Evolutionary conservation across 1,139 yeast species (phyloP).

Genomic region (Wickerhamiella infanticola): DNA sequence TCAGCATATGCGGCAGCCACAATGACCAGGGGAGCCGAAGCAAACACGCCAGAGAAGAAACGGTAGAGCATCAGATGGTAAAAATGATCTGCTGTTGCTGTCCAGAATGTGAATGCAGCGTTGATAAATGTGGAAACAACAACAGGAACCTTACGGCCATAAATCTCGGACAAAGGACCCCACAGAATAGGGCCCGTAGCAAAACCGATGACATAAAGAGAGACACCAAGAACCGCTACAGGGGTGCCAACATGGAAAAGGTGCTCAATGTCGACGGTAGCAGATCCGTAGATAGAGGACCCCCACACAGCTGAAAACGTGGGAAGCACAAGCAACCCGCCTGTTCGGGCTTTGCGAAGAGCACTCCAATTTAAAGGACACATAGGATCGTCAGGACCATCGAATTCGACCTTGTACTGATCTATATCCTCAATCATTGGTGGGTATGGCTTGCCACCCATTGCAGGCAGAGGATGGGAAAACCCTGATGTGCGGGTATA

Average conservation of each 20-base stretch:
- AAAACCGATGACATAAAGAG: slow-evolving; percentile 64
- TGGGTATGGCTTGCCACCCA: slow-evolving; percentile 4
- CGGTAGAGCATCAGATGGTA: slow-evolving; percentile 61
- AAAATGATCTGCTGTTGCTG: slow-evolving; percentile 55
- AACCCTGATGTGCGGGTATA: not conserved
- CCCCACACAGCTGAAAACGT: slow-evolving; percentile 39
- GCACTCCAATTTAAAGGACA: slow-evolving; percentile 36
- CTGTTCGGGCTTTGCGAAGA: slow-evolving; percentile 11
- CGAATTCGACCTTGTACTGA: slow-evolving; percentile 34
- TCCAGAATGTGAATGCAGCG: slow-evolving; percentile 48
- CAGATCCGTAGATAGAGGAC: slow-evolving; percentile 49
- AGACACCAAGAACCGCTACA: slow-evolving; percentile 48
- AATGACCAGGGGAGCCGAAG: slow-evolving; percentile 69
- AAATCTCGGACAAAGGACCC: slow-evolving; percentile 68
- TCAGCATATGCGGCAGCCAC: slow-evolving; percentile 79
- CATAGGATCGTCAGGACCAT: slow-evolving; percentile 35
- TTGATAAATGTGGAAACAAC: slow-evolving; percentile 40
- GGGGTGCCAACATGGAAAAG: slow-evolving; percentile 37
- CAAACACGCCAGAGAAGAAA: slow-evolving; percentile 59
- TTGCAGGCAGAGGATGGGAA: slow-evolving; percentile 1
- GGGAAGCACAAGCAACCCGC: not conserved
- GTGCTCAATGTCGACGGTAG: slow-evolving; percentile 28
- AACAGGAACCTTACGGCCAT: slow-evolving; percentile 50
- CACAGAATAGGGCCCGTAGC: slow-evolving; percentile 70
- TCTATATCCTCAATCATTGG: slow-evolving; percentile 13